Conservation (phyloP, 148 eudicot genomes). For the Rhododendron kiyosumense region DNA sequence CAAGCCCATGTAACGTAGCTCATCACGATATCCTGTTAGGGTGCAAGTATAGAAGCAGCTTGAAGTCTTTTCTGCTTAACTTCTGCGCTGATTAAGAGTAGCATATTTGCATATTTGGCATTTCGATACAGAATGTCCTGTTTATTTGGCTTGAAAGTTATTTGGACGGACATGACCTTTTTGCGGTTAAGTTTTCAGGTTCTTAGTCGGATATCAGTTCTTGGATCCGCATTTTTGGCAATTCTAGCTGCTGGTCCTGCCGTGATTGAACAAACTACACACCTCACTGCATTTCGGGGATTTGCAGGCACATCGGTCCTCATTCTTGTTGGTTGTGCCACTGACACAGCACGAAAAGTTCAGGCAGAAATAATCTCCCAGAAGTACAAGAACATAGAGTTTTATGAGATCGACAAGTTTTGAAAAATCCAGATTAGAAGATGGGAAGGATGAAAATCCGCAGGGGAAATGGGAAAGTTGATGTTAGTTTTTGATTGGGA, state of each 20-base stretch:
- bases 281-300: constrained; percentile 88
- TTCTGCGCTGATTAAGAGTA: background rate
- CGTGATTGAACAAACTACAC: constrained; percentile 77
- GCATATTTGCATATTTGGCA: background rate
- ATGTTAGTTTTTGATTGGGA: background rate
- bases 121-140: background rate
- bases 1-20: background rate
- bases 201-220: constrained; percentile 88
- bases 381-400: constrained; percentile 91
- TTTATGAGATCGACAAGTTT: constrained; percentile 67
- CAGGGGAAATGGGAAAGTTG: background rate
- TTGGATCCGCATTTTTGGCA: constrained; percentile 88
- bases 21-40: background rate
- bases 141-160: background rate
- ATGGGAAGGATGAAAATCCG: background rate
- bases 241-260: constrained; percentile 95
- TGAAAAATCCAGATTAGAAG: background rate
- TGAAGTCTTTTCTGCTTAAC: background rate
- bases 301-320: constrained; percentile 96
- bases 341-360: constrained; percentile 94
- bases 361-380: constrained; percentile 95
- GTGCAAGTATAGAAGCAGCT: background rate
- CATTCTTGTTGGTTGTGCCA: constrained; percentile 98
- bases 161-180: background rate
- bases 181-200: constrained; percentile 37